Percentiles rank a stretch among this genome's conserved stretches.
Evolutionary conservation across 768 basidiomycete genomes (phyloP).

Genomic region (Daedaleopsis nitida): DNA sequence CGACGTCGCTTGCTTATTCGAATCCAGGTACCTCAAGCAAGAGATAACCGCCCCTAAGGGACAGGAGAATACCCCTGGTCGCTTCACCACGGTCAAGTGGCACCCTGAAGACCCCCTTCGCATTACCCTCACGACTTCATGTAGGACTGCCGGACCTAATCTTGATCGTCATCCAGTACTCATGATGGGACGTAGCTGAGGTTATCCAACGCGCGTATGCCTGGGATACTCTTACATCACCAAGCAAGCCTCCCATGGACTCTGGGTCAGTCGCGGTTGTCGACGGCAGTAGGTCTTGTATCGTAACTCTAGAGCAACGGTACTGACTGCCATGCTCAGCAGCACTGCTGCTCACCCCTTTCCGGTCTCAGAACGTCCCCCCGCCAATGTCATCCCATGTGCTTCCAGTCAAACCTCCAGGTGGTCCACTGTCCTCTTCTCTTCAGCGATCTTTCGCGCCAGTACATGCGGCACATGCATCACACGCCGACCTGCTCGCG

Average conservation of each 20-base stretch:
- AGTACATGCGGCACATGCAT: conserved; percentile 65
- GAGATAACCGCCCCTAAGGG: conserved; percentile 59
- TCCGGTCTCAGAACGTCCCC: conserved; percentile 92
- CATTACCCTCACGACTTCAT: conserved; percentile 64
- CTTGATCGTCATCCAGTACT: not conserved
- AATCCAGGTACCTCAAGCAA: conserved; percentile 86
- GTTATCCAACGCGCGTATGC: conserved; percentile 63
- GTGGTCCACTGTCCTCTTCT: conserved; percentile 20
- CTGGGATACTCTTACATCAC: conserved; percentile 79
- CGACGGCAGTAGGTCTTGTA: conserved; percentile 71
- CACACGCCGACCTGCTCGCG: conserved; percentile 57
- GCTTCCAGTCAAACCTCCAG: conserved; percentile 33
- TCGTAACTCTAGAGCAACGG: not conserved
- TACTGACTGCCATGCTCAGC: conserved; percentile 43
- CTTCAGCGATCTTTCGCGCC: conserved; percentile 62
- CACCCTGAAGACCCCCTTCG: conserved; percentile 78
- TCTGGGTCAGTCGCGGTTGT: conserved; percentile 87
- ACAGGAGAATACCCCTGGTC: conserved; percentile 35
- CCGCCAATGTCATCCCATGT: conserved; percentile 90
- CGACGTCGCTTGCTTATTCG: not conserved
- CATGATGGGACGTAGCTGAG: conserved; percentile 38
- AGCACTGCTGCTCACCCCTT: conserved; percentile 82
- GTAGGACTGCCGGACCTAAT: conserved; percentile 43
- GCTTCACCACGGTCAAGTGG: conserved; percentile 81
- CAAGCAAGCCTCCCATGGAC: conserved; percentile 61